phyloP scores from a whole-genome alignment of 2,329 filamentous ascomycete genomes.

The Venturia oleaginea region DNA sequence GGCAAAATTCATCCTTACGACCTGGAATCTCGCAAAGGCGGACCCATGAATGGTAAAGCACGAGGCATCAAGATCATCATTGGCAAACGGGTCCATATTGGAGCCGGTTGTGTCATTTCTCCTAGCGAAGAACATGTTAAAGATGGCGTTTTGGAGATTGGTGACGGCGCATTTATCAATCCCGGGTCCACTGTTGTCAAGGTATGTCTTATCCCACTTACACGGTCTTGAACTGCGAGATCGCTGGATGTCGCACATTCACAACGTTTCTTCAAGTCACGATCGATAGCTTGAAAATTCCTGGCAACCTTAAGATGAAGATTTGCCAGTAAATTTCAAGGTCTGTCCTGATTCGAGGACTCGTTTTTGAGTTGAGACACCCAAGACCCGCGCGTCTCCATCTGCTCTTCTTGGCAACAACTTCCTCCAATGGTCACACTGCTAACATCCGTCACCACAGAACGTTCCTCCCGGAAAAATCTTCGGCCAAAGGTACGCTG shows the following conservation, averaged over 20 bases:
- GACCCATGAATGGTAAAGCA: constrained; percentile 7
- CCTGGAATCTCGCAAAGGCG: constrained; percentile 62
- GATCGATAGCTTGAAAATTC: not conserved
- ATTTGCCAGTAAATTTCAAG: not conserved
- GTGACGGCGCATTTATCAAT: constrained; percentile 11
- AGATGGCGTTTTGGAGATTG: constrained; percentile 11
- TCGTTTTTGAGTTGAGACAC: not conserved
- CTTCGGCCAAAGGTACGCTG: constrained; percentile 1
- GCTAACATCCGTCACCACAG: not conserved
- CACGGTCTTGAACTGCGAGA: no score
- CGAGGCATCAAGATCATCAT: constrained; percentile 14
- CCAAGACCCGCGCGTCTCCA: not conserved
- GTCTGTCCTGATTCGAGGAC: not conserved
- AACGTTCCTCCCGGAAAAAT: not conserved
- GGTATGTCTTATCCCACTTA: constrained; percentile 4
- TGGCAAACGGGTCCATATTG: constrained; percentile 13
- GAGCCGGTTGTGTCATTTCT: constrained; percentile 8
- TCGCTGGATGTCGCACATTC: no score
- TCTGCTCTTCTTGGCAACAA: not conserved
- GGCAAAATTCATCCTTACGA: constrained; percentile 38
- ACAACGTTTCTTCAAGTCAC: not conserved
- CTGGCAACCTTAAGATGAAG: not conserved
- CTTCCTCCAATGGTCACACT: not conserved
- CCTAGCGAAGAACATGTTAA: not conserved
- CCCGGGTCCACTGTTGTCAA: constrained; percentile 14